These are phyloP conservation scores for Leptodermis oblonga DNA, from an alignment of 257 asterid species.

Conservation along the genomic window DNA sequence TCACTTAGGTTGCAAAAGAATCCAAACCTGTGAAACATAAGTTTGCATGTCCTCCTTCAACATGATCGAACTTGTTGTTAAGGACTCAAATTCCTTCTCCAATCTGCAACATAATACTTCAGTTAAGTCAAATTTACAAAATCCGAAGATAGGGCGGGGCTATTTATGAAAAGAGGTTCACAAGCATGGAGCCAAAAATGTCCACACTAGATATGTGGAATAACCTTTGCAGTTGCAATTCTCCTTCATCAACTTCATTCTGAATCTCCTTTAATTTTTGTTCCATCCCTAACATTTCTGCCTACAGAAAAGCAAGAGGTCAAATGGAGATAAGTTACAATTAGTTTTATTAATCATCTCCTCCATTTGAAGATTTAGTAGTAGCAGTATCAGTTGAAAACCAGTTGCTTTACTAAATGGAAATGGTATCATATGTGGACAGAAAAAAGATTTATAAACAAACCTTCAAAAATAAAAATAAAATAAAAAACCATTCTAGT, in stretches of 20 bases:
- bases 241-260: conserved; percentile 46
- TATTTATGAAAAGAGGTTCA: background rate
- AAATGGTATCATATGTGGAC: background rate
- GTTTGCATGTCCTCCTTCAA: conserved; percentile 40
- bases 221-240: conserved; percentile 50
- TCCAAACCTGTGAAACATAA: conserved; percentile 48
- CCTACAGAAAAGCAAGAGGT: conserved; percentile 45
- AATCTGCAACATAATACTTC: conserved; percentile 39
- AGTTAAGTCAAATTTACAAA: conserved; percentile 25
- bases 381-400: background rate
- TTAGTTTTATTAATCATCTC: background rate
- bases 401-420: conserved; percentile 1
- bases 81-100: conserved; percentile 59
- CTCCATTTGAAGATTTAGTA: background rate
- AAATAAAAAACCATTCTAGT: background rate
- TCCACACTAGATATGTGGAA: conserved; percentile 6
- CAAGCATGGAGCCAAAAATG: conserved; percentile 6
- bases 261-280: conserved; percentile 56
- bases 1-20: background rate
- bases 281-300: conserved; percentile 75
- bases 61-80: conserved; percentile 26
- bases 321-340: conserved; percentile 15
- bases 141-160: background rate
- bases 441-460: background rate
- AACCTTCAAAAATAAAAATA: background rate